phyloP scores from a whole-genome alignment of 257 asterid species.

The Buddleja alternifolia region DNA sequence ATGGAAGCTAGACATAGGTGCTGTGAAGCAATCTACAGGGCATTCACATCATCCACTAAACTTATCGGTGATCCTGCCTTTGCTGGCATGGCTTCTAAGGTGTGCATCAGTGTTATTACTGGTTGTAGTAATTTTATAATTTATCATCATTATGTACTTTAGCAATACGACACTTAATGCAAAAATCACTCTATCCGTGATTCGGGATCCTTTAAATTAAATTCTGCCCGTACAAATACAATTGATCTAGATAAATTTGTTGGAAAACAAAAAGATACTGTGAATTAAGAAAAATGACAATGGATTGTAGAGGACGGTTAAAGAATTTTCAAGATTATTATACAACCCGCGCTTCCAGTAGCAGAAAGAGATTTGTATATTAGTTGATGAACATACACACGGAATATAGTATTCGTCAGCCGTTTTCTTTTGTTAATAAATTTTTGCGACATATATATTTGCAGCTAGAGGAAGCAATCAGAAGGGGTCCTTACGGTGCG shows the following conservation, averaged over 20 bases:
- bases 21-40: constrained; percentile 69
- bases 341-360: no score
- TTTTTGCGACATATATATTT: constrained; percentile 1
- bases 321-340: constrained; percentile 1
- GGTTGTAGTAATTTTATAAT: background rate
- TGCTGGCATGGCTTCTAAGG: constrained; percentile 65
- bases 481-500: constrained; percentile 78
- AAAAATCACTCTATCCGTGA: background rate
- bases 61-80: constrained; percentile 61
- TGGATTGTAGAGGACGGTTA: background rate
- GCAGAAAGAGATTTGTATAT: background rate
- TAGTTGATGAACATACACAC: background rate
- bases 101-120: constrained; percentile 23
- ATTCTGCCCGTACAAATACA: background rate
- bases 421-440: background rate
- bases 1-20: constrained; percentile 95
- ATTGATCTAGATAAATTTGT: background rate
- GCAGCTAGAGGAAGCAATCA: constrained; percentile 86
- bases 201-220: background rate
- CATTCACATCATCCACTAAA: constrained; percentile 56
- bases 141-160: background rate
- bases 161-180: background rate
- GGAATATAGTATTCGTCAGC: background rate
- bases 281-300: background rate
- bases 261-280: background rate